phyloP scores from a whole-genome alignment of 192 early-diverging fungal species.

The Backusella macrospora region DNA sequence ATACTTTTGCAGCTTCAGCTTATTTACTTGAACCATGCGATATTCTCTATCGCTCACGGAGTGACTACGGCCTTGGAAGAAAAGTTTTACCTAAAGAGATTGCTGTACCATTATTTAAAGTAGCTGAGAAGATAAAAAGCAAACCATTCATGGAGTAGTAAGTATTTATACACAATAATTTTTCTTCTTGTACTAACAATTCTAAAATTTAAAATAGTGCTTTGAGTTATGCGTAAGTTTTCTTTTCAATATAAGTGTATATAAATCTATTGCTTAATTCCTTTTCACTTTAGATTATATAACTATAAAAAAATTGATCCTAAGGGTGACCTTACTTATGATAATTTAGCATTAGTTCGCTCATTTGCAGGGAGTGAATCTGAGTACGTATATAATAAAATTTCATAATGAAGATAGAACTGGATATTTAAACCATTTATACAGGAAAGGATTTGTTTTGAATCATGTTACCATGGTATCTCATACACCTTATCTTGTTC shows the following conservation, averaged over 20 bases:
- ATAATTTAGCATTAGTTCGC: conserved; percentile 80
- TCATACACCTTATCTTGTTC: conserved; percentile 69
- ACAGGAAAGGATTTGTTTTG: conserved; percentile 72
- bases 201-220: conserved; percentile 38
- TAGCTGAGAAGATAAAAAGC: conserved; percentile 72
- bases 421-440: not conserved
- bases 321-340: conserved; percentile 51
- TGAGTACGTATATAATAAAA: conserved; percentile 51
- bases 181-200: not conserved
- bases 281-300: conserved; percentile 63
- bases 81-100: conserved; percentile 75
- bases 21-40: conserved; percentile 92
- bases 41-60: conserved; percentile 66
- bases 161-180: not conserved
- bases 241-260: not conserved
- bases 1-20: conserved; percentile 84
- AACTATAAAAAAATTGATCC: conserved; percentile 81
- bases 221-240: conserved; percentile 60
- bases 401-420: not conserved
- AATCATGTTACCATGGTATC: conserved; percentile 90
- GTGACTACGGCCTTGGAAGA: conserved; percentile 81
- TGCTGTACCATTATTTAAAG: conserved; percentile 71
- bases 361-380: conserved; percentile 73
- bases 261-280: not conserved
- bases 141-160: conserved; percentile 80